Evolutionary conservation across 176 grass and related monocot species (phyloP), one percentile per base, ranked within the genome.

Genomic region (Melocanna baccifera): DNA sequence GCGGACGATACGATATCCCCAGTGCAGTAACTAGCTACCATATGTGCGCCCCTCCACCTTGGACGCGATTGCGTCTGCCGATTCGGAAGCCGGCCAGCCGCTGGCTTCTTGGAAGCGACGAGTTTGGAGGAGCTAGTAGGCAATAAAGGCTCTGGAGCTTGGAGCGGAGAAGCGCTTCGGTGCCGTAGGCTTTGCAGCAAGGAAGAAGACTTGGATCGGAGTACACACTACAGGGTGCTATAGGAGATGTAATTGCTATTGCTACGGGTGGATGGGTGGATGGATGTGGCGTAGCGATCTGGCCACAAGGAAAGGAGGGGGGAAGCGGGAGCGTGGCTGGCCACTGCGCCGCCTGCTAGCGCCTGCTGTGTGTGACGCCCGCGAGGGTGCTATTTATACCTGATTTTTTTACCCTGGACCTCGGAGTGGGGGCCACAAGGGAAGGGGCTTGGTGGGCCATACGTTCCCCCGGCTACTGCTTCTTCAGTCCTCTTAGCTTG

Each of bases 331-430:
- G 58, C 8, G 81, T 47, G 71, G 72, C 73, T 76, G 32, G 10
- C 30, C 61, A 41, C 71, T 76, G 71, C 71, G 12, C 9, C 36
- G 47, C 46, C 47, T 30, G 62, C 46, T 52, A 53, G 16, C 71
- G 32, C 65, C 52, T 28, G 32, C 41, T 82, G 83, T 61, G 79
- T 61, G 64, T 11, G 66, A 34, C 58, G 13, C 50, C 69, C 5
- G n/a, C 12, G 80, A 37, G 65, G 42, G 14, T 22, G 62, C 71
- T 79, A 88, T 74, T 84, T 88, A 88, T 84, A 84, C 43, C 39
- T 67, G 73, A 5, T 20, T 45, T 85, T 85, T 32, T 12, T 69
- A 36, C 19, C 52, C 47, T 26, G 13, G 12, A 19, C 53, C 57
- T 51, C 59, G 16, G 79, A 58, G n/a, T 1, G 55, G 42, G 62